Evolutionary conservation across 208 protist genomes (phyloP), one percentile per base, ranked within the genome.

Genomic region (Wallacemonas sp.): DNA sequence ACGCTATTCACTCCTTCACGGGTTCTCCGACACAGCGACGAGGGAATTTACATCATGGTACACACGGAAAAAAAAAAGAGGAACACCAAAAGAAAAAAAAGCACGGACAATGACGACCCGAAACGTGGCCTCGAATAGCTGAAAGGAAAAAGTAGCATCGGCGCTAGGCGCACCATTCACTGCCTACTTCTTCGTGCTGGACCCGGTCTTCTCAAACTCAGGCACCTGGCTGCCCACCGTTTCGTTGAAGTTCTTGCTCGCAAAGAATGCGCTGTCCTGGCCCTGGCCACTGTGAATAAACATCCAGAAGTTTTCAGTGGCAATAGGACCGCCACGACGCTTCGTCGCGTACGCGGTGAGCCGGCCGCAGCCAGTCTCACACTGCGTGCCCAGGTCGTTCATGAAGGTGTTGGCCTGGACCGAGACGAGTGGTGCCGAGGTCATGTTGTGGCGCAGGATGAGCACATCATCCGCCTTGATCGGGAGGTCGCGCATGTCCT

Each of bases 381-480:
- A 87, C 77, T 97, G 82, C 9, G 70, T 48, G 1, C 92, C 92
- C 66, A 97, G 92, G 68, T 97, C 92, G 61, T 92, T 97, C 60
- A 78, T 79, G 41, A 88, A 83, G n/a, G 81, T 73, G 21, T 63
- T 41, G 26, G 81, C 72, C 65, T 90, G 83, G 6, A 61, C 39
- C 58, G 84, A 91, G 6, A 75, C 85, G 17, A 97, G 80, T 21
- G 80, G 86, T 1, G 74, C 55, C 46, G 79, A 85, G 14, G 92
- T 95, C 80, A 88, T 84, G 71, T 86, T 83, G 65, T 97, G 92
- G 1, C 81, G 80, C 23, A 97, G 74, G 30, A 93, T 58, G 12
- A 92, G 44, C 3, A 90, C 68, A n/a, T 81, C 85, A 21, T 87
- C 78, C 5, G 76, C 84, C 65, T 81, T 81, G 17, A 97, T 76